phyloP scores from a whole-genome alignment of 2,329 filamentous ascomycete genomes.

The Pseudogymnoascus sp. region DNA sequence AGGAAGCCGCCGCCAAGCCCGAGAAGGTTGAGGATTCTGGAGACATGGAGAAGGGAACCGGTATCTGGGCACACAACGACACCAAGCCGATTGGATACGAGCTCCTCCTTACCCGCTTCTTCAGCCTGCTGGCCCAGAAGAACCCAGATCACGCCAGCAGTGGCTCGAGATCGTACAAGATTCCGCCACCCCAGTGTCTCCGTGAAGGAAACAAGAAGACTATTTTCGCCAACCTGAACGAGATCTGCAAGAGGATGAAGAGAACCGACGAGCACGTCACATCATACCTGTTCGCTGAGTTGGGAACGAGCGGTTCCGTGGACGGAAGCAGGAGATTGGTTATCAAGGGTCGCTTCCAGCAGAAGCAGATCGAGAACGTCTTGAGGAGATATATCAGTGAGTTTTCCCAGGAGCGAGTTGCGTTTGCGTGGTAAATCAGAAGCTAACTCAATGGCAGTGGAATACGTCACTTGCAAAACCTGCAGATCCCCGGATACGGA shows the following conservation, averaged over 20 bases:
- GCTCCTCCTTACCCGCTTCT: conserved; percentile 84
- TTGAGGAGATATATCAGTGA: conserved; percentile 88
- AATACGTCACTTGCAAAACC: conserved; percentile 99
- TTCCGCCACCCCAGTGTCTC: conserved; percentile 94
- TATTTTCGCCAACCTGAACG: conserved; percentile 97
- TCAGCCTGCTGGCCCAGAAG: conserved; percentile 86
- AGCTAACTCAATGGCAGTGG: conserved; percentile 41
- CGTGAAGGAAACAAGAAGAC: conserved; percentile 99
- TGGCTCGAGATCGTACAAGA: conserved; percentile 95
- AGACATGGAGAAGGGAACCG: conserved; percentile 13
- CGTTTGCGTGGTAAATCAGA: conserved; percentile 2
- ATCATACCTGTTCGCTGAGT: conserved; percentile 91
- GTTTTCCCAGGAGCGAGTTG: conserved; percentile 28
- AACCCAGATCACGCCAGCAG: conserved; percentile 91
- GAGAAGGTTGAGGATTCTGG: conserved; percentile 38
- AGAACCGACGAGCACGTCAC: conserved; percentile 96
- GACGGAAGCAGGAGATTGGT: conserved; percentile 88
- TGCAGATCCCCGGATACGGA: conserved; percentile 92
- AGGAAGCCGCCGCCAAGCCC: conserved; percentile 38
- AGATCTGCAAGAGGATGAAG: conserved; percentile 99
- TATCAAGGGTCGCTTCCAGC: conserved; percentile 99
- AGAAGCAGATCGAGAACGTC: conserved; percentile 98
- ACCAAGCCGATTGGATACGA: conserved; percentile 64
- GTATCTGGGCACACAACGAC: conserved; percentile 15
- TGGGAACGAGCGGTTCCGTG: conserved; percentile 94